Base-by-base conservation (phyloP, 2,329 filamentous ascomycete species). In the Cordyceps militaris region DNA sequence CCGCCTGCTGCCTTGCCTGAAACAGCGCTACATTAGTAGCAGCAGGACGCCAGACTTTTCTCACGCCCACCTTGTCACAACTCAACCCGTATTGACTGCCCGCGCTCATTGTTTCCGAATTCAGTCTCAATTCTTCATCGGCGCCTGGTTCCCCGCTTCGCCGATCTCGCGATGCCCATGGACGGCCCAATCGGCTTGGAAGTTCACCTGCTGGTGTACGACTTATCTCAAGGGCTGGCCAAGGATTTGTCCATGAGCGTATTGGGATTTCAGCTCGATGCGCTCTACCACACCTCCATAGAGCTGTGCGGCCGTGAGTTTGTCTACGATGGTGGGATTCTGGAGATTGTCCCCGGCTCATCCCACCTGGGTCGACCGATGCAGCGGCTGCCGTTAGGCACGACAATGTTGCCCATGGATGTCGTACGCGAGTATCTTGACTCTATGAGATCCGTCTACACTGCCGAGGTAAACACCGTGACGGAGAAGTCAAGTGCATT, bases 241-340 rank as follows among this genome's bases (percentile, higher is more conserved):
- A 75, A 76, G 10, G 75, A 83, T 63, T 74, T 84, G 74, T 83
- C 80, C 19, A 70, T 74, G 74, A 71, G 76, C 60, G 63, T 79
- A 56, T 70, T 85, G 10, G 74, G 80, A 16, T 79, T 83, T 63
- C 76, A 81, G 54, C 89, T 97, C 51, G 93, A 97, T 71, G 94
- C 94, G 56, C 84, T 99, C 55, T 97, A 97, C 65, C 94, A 99
- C 71, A 97, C 94, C 0, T 90, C 92, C 0, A 85, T 99, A 56
- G 87, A 96, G 43, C 78, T 97, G 40, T 82, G 85, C 54, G 86
- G 86, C n/a, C 81, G 87, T 52, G 94, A 99, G 73, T 97, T 96
- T 71, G 83, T 93, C 66, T 97, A 92, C 64, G 93, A 96, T 60
- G 86, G 89, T 57, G 91, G 91, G 57, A 87, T 97, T 54, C 89